These are phyloP conservation scores for Tuber indicum DNA, from an alignment of 495 filamentous ascomycete species.

Conservation along the genomic window DNA sequence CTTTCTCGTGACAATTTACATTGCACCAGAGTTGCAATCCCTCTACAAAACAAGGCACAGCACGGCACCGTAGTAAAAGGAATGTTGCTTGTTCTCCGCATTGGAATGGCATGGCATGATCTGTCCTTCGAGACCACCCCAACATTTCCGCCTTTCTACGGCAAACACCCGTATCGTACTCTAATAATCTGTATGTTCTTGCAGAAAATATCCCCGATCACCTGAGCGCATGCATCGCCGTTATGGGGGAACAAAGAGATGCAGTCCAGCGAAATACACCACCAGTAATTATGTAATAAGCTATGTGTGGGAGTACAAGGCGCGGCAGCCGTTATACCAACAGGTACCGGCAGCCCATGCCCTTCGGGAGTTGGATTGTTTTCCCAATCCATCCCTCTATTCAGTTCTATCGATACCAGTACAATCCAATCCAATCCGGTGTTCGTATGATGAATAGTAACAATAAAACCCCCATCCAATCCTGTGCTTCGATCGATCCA, in stretches of 20 bases:
- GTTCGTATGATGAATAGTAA: background rate
- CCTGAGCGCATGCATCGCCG: background rate
- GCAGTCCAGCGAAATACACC: no score
- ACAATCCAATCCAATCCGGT: background rate
- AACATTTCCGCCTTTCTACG: background rate
- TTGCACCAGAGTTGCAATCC: background rate
- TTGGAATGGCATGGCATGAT: background rate
- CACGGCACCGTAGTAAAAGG: background rate
- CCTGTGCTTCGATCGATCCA: background rate
- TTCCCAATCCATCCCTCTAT: background rate
- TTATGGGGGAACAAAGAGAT: background rate
- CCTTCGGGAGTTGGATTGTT: background rate
- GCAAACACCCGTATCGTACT: background rate
- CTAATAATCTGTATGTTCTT: background rate
- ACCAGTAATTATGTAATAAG: background rate
- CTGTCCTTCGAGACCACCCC: background rate
- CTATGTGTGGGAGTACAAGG: background rate
- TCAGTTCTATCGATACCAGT: background rate
- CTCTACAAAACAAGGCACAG: background rate
- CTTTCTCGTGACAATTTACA: slow-evolving; percentile 11
- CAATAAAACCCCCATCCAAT: background rate
- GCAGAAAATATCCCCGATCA: background rate
- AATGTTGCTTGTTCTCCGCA: background rate
- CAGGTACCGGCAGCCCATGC: background rate
- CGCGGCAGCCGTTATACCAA: background rate